Evolutionary conservation across 257 asterid species (phyloP).

Genomic region (Galeopsis tetrahit): DNA sequence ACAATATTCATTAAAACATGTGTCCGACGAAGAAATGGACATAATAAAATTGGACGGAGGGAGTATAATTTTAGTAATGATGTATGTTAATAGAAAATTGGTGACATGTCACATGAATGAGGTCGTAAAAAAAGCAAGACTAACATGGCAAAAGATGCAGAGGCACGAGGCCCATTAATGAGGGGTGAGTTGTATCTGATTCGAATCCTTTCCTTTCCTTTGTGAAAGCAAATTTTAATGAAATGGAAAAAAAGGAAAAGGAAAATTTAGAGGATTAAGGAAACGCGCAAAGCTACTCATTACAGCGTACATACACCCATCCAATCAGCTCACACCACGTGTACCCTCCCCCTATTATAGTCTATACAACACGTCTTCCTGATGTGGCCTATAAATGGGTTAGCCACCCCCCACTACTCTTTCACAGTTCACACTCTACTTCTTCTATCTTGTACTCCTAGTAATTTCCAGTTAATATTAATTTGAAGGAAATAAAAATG

Average conservation of each 20-base stretch:
- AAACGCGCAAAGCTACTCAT: not conserved
- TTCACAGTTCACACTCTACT: not conserved
- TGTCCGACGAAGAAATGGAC: no score
- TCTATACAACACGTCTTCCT: not conserved
- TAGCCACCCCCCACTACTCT: not conserved
- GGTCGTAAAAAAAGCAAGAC: not conserved
- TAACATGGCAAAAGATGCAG: conserved; percentile 1
- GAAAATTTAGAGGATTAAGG: not conserved
- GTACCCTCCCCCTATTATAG: no score
- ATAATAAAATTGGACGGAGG: no score
- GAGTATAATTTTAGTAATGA: no score
- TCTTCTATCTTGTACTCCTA: no score
- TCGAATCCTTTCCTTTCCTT: conserved; percentile 16
- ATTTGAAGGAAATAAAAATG: no score
- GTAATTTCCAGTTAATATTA: no score
- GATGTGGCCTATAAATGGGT: conserved; percentile 10
- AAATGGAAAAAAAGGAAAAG: not conserved
- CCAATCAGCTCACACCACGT: conserved; percentile 30
- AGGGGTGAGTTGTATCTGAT: conserved; percentile 32
- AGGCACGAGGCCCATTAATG: conserved; percentile 33
- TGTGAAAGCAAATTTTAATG: not conserved
- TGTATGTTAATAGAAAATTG: no score
- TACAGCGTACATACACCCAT: not conserved
- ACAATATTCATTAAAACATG: no score
- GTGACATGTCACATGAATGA: no score